Evolutionary conservation across 768 basidiomycete genomes (phyloP).

Genomic region (Pleurotus cornucopiae): DNA sequence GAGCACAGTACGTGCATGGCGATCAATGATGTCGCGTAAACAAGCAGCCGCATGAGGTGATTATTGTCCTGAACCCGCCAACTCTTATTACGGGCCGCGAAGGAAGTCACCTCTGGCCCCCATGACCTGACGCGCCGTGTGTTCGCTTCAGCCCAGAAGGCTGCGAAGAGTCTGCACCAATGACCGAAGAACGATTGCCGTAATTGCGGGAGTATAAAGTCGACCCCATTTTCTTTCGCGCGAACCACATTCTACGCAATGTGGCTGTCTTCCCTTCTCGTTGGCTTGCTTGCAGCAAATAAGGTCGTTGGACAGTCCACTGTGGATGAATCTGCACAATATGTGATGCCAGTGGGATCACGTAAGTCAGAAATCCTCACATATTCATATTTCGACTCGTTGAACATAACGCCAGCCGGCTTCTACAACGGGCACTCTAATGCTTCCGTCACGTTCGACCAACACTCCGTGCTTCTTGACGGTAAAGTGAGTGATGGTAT

Average conservation of each 20-base stretch:
- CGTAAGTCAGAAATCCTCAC: neutral
- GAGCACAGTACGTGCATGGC: no score
- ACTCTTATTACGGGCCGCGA: no score
- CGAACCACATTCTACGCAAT: neutral
- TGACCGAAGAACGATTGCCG: neutral
- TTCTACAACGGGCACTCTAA: slow-evolving; percentile 24
- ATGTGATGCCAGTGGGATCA: slow-evolving; percentile 2
- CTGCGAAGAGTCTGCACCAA: neutral
- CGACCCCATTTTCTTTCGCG: neutral
- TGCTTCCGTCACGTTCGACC: slow-evolving; percentile 29
- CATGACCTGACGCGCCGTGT: no score
- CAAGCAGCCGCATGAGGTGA: no score
- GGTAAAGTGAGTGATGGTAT: slow-evolving; percentile 21
- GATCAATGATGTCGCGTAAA: no score
- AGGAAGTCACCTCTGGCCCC: no score
- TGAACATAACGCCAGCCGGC: slow-evolving; percentile 11
- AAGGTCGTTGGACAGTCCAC: slow-evolving; percentile 8
- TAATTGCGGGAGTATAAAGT: neutral
- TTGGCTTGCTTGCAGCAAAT: neutral
- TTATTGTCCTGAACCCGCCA: no score
- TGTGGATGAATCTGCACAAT: slow-evolving; percentile 12
- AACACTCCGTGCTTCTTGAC: slow-evolving; percentile 30
- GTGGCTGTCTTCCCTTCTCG: neutral
- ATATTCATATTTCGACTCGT: neutral
- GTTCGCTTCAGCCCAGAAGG: no score